phyloP scores from a whole-genome alignment of 306 rosid genomes.

The Medicago arabica region DNA sequence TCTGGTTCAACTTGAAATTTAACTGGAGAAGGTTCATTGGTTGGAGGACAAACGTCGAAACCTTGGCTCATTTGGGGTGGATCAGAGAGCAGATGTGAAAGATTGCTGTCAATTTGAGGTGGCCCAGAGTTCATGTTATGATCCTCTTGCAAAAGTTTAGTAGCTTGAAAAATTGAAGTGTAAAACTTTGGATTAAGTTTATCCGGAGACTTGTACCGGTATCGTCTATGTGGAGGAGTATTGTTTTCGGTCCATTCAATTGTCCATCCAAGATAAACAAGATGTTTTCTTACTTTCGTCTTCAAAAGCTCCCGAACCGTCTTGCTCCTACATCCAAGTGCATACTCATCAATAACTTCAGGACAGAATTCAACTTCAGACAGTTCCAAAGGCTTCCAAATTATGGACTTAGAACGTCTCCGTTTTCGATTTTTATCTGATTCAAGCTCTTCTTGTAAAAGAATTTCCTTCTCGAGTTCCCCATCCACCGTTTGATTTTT shows the following conservation, averaged over 20 bases:
- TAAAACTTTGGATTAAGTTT: slow-evolving; percentile 44
- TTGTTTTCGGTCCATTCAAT: slow-evolving; percentile 48
- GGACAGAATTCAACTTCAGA: slow-evolving; percentile 54
- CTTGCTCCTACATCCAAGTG: slow-evolving; percentile 35
- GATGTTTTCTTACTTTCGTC: slow-evolving; percentile 55
- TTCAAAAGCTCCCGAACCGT: slow-evolving; percentile 32
- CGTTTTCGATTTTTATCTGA: slow-evolving; percentile 18
- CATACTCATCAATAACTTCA: slow-evolving; percentile 50
- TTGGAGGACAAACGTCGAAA: slow-evolving; percentile 37
- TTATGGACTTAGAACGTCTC: not conserved
- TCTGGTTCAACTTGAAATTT: slow-evolving; percentile 39
- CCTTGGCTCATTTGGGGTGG: slow-evolving; percentile 35
- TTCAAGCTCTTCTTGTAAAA: slow-evolving; percentile 35
- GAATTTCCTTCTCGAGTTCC: slow-evolving; percentile 32
- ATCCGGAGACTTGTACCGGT: slow-evolving; percentile 59
- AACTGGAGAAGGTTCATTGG: slow-evolving; percentile 23
- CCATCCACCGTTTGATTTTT: slow-evolving; percentile 10
- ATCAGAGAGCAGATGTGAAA: slow-evolving; percentile 33
- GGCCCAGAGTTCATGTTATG: slow-evolving; percentile 27
- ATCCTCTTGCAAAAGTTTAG: slow-evolving; percentile 37
- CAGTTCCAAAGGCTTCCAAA: slow-evolving; percentile 50
- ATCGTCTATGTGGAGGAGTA: not conserved
- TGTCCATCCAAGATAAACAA: slow-evolving; percentile 70
- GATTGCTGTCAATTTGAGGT: slow-evolving; percentile 29
- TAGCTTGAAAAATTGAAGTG: slow-evolving; percentile 54